Conservation (phyloP, 192 early-diverging fungal genomes). For the Tieghemiomyces parasiticus region DNA sequence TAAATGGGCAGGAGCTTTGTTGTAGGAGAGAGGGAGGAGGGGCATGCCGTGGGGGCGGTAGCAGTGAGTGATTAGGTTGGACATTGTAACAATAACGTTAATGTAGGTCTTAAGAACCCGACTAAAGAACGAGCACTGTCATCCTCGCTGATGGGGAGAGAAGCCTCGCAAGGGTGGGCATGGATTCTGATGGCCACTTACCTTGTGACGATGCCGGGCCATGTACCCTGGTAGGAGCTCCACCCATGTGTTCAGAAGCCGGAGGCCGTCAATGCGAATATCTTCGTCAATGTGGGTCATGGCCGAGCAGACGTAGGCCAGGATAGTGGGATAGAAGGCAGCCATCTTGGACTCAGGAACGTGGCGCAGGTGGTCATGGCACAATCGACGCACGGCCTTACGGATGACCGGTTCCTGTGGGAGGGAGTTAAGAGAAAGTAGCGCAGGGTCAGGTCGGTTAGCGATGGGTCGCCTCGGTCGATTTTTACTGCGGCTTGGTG, state of each 20-base stretch:
- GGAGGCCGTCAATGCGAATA: slow-evolving; percentile 63
- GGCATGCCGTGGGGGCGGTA: neutral
- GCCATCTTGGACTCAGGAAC: slow-evolving; percentile 29
- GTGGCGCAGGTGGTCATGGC: slow-evolving; percentile 18
- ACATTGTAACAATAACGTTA: too few relatives aligned
- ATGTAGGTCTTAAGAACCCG: too few relatives aligned
- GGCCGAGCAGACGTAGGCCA: slow-evolving; percentile 68
- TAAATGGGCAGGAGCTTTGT: slow-evolving; percentile 24
- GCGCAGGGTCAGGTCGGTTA: neutral
- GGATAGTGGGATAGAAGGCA: slow-evolving; percentile 63
- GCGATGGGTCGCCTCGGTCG: neutral
- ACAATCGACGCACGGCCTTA: slow-evolving; percentile 28
- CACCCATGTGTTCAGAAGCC: slow-evolving; percentile 60
- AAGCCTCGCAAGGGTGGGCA: too few relatives aligned
- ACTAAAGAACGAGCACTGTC: too few relatives aligned
- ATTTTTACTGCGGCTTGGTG: neutral
- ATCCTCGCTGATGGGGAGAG: too few relatives aligned
- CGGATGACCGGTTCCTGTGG: slow-evolving; percentile 23
- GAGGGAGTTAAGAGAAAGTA: neutral
- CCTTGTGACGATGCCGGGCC: slow-evolving; percentile 49
- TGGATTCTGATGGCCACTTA: too few relatives aligned
- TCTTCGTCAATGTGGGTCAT: slow-evolving; percentile 85
- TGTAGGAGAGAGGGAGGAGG: neutral
- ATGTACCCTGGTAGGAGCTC: slow-evolving; percentile 43
- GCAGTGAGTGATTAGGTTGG: too few relatives aligned